Evolutionary conservation across 139 green algal species (phyloP), one percentile per base, ranked within the genome.

Genomic region (Picochlorum sp.): DNA sequence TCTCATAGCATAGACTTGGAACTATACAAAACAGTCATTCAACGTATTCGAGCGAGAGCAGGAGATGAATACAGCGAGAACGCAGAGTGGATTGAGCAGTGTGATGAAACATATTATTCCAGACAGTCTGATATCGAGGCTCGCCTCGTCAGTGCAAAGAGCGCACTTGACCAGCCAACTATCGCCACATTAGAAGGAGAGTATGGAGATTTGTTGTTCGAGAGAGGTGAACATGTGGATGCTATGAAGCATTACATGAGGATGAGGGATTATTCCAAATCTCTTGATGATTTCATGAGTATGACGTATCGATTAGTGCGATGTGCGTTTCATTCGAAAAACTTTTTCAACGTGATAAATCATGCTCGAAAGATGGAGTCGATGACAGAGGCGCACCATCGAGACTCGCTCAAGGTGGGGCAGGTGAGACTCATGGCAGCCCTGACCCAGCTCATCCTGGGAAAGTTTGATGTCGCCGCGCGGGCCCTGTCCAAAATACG

Each of bases 211-310:
- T 21, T 54, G 7, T 21, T 54, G 6, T 54, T 54, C n/a, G 47
- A 54, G n/a, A 54, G 47, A 54, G 47, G 47, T 21, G n/a, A 9
- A 10, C 6, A 9, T 8, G 16, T 21, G 16, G 47, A 54, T 54
- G 47, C 47, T 9, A 20, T 54, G 47, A 54, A 54, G 47, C 18
- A 54, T 20, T 54, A 54, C n/a, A 10, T 54, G 47, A 54, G 47
- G 1, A 20, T 54, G 47, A 54, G 47, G 47, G 47, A 54, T 18
- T 54, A 54, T 21, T 54, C n/a, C 18, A 54, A 54, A 21, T 54
- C 47, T 1, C 5, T 9, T 8, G n/a, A 54, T 21, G 18, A 54
- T 26, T 21, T 54, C 5, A 9, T 54, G 47, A 20, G n/a, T 9
- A 54, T 54, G 47, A 54, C 47, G 18, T 20, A 26, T 54, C 16